Evolutionary conservation across 352 stramenopile species (phyloP).

Genomic region (Nothophytophthora sp.): DNA sequence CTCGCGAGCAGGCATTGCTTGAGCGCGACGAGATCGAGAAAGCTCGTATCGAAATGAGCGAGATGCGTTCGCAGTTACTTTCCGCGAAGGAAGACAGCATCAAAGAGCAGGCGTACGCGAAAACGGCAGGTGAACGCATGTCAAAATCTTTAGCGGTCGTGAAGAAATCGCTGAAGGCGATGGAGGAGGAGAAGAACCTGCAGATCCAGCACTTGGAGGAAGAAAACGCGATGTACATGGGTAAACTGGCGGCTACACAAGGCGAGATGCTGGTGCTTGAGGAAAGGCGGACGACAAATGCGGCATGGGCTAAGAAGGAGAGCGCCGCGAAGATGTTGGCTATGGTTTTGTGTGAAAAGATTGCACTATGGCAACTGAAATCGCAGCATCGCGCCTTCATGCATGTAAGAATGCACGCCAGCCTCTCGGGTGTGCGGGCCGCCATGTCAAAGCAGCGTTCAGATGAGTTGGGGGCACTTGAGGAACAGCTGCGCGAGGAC

Average conservation of each 20-base stretch:
- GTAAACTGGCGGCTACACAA: slow-evolving; percentile 55
- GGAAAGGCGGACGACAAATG: slow-evolving; percentile 43
- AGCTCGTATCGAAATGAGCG: slow-evolving; percentile 39
- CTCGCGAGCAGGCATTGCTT: slow-evolving; percentile 56
- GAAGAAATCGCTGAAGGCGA: slow-evolving; percentile 52
- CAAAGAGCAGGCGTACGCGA: slow-evolving; percentile 61
- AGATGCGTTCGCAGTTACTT: slow-evolving; percentile 47
- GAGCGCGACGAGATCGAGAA: slow-evolving; percentile 72
- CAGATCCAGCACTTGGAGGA: slow-evolving; percentile 52
- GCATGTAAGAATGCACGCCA: slow-evolving; percentile 2
- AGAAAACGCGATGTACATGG: slow-evolving; percentile 49
- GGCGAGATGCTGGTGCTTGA: slow-evolving; percentile 58
- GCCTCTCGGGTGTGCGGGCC: background rate
- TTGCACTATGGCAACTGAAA: slow-evolving; percentile 15
- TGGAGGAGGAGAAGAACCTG: slow-evolving; percentile 70
- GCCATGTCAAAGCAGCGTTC: slow-evolving; percentile 8
- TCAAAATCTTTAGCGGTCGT: slow-evolving; percentile 53
- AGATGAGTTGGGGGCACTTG: slow-evolving; percentile 32
- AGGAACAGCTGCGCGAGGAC: slow-evolving; percentile 43
- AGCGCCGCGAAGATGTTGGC: slow-evolving; percentile 23
- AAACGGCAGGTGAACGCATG: slow-evolving; percentile 55
- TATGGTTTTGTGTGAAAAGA: slow-evolving; percentile 19
- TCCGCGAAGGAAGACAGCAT: slow-evolving; percentile 45
- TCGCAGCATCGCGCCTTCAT: slow-evolving; percentile 30
- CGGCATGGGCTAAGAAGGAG: slow-evolving; percentile 29